Base-by-base conservation (phyloP, 768 basidiomycete genomes). In the Filobasidium floriforme region DNA sequence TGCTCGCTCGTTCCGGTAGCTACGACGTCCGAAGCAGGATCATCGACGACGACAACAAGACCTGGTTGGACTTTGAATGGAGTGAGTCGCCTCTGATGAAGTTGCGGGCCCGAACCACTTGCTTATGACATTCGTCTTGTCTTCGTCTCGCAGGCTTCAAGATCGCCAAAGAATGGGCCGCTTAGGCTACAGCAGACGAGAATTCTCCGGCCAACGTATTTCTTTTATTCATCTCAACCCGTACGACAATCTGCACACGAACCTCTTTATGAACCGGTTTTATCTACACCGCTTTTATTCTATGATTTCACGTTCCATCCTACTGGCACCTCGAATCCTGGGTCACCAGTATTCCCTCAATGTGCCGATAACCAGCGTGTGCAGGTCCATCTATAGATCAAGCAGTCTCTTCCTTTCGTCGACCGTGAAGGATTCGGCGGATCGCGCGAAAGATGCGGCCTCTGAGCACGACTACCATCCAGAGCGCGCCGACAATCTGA, bases 21-120 rank as follows among this genome's bases (percentile, higher is more conserved):
- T 96, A 90, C 81, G 76, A 71, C 41, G 93, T 93, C 52, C 83
- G 80, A 69, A 91, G 89, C 75, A 85, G 90, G 29, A 89, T 98
- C 32, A 73, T 89, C 28, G 93, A 98, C 74, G 91, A 97, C 66
- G 93, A 97, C 71, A 85, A 85, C 5, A 83, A 83, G 60, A 82
- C 91, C 44, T 92, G 88, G 76, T 69, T 73, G 59, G 89, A 90
- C 70, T 90, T 87, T 81, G 85, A 88, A 68, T 97, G 93, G 93
- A 79, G 75, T 76, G 59, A 68, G 75, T 75, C 32, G n/a, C 65
- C 32, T 3, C 9, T 37, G 32, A 7, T n/a, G 54, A 57, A 24
- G 26, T 28, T 14, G 4, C 54, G 26, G 26, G 22, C 2, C 5
- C 43, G 11, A 28, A 60, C 32, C 44, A 32, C 28, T 19, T 59